Evolutionary conservation across 768 basidiomycete genomes (phyloP), one percentile per base, ranked within the genome.

Genomic region (Auricularia sp.): DNA sequence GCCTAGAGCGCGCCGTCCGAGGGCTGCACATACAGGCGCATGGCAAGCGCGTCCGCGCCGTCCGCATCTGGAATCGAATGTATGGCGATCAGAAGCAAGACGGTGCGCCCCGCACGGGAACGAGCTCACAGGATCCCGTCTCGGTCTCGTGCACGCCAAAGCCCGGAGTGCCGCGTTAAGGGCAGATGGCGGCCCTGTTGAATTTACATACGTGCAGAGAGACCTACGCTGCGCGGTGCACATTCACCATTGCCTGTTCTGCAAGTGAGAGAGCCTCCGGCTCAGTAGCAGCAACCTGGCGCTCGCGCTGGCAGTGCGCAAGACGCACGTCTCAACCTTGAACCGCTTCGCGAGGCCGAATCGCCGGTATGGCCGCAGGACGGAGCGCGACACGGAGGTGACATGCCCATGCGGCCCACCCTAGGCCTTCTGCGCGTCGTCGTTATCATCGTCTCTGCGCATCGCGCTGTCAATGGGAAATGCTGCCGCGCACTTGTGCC

Each of bases 151-250:
- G 86, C 4, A 96, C 88, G 23, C 87, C 83, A 75, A 98, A 98
- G 2, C 94, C 93, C 4, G 98, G 78, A 1, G 91, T 87, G 71
- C 96, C 94, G 60, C 85, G 83, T 73, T 98, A 98, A 62, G 97
- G 78, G 10, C 82, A 84, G 56, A 98, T 84, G 1, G 96, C 95
- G 0, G 95, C 93, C 64, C 89, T 86, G 72, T 98, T 98, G n/a
- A 92, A 93, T 75, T 93, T 91, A 56, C 96, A 83, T 34, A 98
- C 95, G 69, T 98, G 94, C 23, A 98, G 77, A 0, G 91, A 91
- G 21, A 94, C 91, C 69, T 87, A 90, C 18, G 85, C 75, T 0
- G 93, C 94, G 42, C 84, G 82, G 78, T 95, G 96, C n/a, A 92
- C 82, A 1, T 84, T 83, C 16, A 84, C 80, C 95, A 98, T 98